Conservation (phyloP, 768 basidiomycete genomes). For the Lactarius hengduanensis region DNA sequence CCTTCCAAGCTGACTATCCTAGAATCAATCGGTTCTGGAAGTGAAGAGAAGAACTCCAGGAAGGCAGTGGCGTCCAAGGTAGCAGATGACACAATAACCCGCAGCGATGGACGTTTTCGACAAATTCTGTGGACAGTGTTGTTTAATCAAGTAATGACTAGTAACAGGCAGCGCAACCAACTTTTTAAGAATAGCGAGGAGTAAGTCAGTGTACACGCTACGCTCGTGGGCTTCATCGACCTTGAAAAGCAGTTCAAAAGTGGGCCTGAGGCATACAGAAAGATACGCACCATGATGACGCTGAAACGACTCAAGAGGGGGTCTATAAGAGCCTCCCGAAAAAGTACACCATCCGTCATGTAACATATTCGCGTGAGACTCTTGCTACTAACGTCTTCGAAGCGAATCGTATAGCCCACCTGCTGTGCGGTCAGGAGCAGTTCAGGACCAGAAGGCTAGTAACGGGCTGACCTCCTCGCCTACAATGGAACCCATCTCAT, state of each 20-base stretch:
- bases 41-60: constrained; percentile 80
- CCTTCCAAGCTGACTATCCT: constrained; percentile 90
- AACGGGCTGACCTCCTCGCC: constrained; percentile 73
- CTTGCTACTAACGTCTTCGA: constrained; percentile 89
- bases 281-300: constrained; percentile 79
- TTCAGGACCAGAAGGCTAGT: constrained; percentile 89
- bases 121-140: constrained; percentile 61
- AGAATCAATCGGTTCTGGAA: constrained; percentile 62
- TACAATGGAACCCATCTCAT: constrained; percentile 85
- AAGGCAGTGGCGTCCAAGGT: constrained; percentile 93
- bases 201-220: constrained; percentile 91
- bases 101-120: constrained; percentile 83
- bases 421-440: constrained; percentile 74
- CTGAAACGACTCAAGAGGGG: constrained; percentile 91
- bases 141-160: background rate
- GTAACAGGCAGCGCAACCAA: constrained; percentile 33
- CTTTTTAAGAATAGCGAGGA: constrained; percentile 94
- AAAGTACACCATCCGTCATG: constrained; percentile 98
- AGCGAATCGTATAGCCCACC: constrained; percentile 98
- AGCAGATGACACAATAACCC: constrained; percentile 93
- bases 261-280: background rate
- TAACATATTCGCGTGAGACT: constrained; percentile 88
- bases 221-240: constrained; percentile 98
- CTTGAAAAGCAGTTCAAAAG: constrained; percentile 40
- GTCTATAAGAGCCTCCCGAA: constrained; percentile 89